Evolutionary conservation across 352 stramenopile genomes (phyloP).

Genomic region (Phytophthora crassamura): DNA sequence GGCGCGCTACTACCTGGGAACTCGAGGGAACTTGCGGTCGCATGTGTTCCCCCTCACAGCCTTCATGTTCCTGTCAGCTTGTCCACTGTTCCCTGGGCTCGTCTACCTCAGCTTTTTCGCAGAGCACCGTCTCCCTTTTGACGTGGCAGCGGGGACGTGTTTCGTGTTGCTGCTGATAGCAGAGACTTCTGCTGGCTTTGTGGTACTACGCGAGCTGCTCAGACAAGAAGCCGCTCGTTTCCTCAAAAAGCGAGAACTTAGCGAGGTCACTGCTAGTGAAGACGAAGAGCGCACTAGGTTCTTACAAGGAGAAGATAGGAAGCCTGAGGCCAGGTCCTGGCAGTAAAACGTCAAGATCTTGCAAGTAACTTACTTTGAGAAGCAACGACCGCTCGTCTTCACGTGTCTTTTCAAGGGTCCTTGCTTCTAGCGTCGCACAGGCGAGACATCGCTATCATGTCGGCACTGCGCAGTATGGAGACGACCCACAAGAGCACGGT

Average conservation of each 20-base stretch:
- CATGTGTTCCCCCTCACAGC: slow-evolving; percentile 73
- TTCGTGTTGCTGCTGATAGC: slow-evolving; percentile 48
- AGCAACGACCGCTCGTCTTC: slow-evolving; percentile 8
- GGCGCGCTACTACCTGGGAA: slow-evolving; percentile 65
- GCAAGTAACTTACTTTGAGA: background rate
- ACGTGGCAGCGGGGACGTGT: slow-evolving; percentile 42
- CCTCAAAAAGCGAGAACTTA: slow-evolving; percentile 53
- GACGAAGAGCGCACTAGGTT: slow-evolving; percentile 26
- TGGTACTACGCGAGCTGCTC: slow-evolving; percentile 62
- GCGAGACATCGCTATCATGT: slow-evolving; percentile 47
- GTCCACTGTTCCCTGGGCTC: slow-evolving; percentile 59
- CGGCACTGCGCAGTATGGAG: slow-evolving; percentile 90
- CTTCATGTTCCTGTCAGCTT: slow-evolving; percentile 75
- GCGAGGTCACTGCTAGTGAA: slow-evolving; percentile 18
- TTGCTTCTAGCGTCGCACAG: background rate
- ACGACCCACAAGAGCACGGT: slow-evolving; percentile 91
- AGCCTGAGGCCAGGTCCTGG: slow-evolving; percentile 13
- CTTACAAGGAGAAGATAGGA: slow-evolving; percentile 26
- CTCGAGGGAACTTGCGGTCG: slow-evolving; percentile 56
- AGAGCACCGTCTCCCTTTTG: slow-evolving; percentile 59
- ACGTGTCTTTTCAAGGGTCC: slow-evolving; percentile 29
- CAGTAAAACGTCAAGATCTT: slow-evolving; percentile 11
- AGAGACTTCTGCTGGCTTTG: slow-evolving; percentile 44
- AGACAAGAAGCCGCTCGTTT: slow-evolving; percentile 67
- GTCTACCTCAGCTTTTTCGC: slow-evolving; percentile 63